Evolutionary conservation across 1,139 yeast genomes (phyloP), one percentile per base, ranked within the genome.

Genomic region (Pichia sp.): DNA sequence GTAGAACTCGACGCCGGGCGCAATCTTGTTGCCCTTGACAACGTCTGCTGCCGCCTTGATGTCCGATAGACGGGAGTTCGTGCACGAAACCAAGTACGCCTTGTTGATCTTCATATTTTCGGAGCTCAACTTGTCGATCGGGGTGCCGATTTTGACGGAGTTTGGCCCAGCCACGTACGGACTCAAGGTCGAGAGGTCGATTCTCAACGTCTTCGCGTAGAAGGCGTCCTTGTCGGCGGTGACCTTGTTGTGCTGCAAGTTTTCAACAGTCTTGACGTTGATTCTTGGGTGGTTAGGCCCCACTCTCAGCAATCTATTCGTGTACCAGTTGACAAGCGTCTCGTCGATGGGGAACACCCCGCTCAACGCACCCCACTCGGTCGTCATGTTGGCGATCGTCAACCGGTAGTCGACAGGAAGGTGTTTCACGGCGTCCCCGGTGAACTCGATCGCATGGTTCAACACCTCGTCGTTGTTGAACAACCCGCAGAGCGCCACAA

Each of bases 321-420:
- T 76, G 73, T 93, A 93, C 84, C 92, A 93, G 55, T 85, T 75
- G 47, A 91, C 72, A 63, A 91, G 76, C 17, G 83, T 83, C 29
- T 81, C 76, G 69, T 93, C 99, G 24, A 93, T 91, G 5, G 99
- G 98, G 81, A 93, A 93, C 58, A 93, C 75, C 47, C 99, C 99
- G 6, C 97, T 87, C 16, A 93, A 77, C 1, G 99, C 99, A 64
- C 99, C 99, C 99, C 99, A 93, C 73, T 93, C 99, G 45, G 99
- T 93, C 51, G 99, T 93, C 99, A 93, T 93, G 69, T 93, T 93
- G 55, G 99, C 99, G 63, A 93, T 92, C 27, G 99, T 93, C 62
- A 93, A 79, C 69, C 99, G 82, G 72, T 89, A 92, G 70, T 93
- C 99, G 46, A 93, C 81, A 1, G 96, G 78, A 57, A 93, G 76